Percentiles rank a stretch among this genome's conserved stretches.
phyloP scores from a whole-genome alignment of 2,329 filamentous ascomycete genomes.

The Calonectria hongkongensis region DNA sequence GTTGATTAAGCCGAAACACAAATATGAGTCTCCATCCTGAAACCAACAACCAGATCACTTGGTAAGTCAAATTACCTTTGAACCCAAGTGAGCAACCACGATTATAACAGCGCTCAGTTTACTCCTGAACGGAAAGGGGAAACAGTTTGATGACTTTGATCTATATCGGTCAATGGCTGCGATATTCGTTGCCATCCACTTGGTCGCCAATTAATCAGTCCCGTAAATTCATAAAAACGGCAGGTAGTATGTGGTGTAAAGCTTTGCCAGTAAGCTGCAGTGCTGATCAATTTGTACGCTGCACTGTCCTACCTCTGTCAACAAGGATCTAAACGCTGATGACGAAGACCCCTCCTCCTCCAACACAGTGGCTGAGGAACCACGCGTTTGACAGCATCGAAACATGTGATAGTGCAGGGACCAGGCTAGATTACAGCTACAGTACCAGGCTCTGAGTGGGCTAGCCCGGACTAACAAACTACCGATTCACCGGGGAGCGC shows the following conservation, averaged over 20 bases:
- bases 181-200: background rate
- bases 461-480: constrained; percentile 35
- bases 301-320: no score
- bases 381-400: constrained; percentile 35
- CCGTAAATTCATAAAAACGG: background rate
- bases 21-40: background rate
- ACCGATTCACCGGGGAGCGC: constrained; percentile 21
- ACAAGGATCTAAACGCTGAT: background rate
- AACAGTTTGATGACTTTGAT: no score
- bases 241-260: background rate
- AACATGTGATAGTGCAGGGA: constrained; percentile 41
- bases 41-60: background rate
- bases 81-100: background rate
- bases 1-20: background rate
- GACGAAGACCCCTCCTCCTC: background rate
- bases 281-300: background rate
- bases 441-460: background rate
- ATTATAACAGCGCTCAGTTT: background rate
- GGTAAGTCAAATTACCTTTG: background rate
- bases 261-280: background rate
- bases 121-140: no score
- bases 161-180: background rate
- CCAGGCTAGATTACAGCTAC: constrained; percentile 16
- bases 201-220: background rate
- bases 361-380: constrained; percentile 37